Percentiles rank a stretch among this genome's conserved stretches.
phyloP scores from a whole-genome alignment of 257 asterid genomes.

The Anisodus acutangulus region DNA sequence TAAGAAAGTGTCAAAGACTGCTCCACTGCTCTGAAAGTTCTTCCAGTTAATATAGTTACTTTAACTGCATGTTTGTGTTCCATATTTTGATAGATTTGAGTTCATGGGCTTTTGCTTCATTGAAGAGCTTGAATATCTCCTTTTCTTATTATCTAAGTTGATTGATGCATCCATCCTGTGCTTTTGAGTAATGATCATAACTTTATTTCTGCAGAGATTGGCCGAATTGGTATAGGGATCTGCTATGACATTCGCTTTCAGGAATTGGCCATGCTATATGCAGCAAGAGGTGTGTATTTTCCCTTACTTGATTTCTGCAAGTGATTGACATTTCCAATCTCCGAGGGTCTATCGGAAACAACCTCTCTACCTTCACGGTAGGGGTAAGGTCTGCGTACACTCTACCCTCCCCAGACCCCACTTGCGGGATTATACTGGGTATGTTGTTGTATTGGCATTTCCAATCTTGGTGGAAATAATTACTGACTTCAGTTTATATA shows the following conservation, averaged over 20 bases:
- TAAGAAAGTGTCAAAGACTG: background rate
- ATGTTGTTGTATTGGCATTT: background rate
- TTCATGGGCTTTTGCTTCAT: slow-evolving; percentile 18
- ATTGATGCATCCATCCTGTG: background rate
- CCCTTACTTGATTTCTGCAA: background rate
- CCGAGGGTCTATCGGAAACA: too few species aligned
- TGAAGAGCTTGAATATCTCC: background rate
- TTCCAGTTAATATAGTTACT: slow-evolving; percentile 4
- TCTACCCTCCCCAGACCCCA: too few species aligned
- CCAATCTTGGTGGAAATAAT: background rate
- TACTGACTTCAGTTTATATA: background rate
- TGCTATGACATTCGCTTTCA: slow-evolving; percentile 94
- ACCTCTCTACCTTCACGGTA: too few species aligned
- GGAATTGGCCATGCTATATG: slow-evolving; percentile 88
- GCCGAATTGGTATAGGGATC: slow-evolving; percentile 93
- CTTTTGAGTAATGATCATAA: background rate
- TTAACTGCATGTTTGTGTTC: slow-evolving; percentile 3
- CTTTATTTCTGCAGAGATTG: slow-evolving; percentile 76
- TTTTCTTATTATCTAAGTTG: background rate
- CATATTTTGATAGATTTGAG: slow-evolving; percentile 14
- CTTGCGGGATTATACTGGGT: too few species aligned
- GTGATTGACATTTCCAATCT: background rate
- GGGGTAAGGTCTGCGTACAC: too few species aligned
- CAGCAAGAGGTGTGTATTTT: slow-evolving; percentile 79
- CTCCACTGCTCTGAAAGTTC: background rate